Percentiles rank a stretch among this genome's conserved stretches.
Evolutionary conservation across 768 basidiomycete species (phyloP).

Genomic region (Tricholoma matsutake): DNA sequence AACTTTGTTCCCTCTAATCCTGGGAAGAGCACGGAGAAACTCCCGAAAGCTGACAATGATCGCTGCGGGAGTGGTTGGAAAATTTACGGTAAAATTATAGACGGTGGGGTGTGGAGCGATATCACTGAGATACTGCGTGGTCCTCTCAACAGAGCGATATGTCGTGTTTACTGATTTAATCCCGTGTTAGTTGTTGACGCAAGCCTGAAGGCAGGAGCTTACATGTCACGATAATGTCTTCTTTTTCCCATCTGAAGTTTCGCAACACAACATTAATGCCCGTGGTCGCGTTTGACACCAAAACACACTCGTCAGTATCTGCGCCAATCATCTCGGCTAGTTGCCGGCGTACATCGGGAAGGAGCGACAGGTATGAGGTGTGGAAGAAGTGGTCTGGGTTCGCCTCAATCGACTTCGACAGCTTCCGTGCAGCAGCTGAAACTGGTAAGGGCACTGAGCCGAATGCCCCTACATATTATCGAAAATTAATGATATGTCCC

Average conservation of each 20-base stretch:
- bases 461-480: constrained; percentile 38
- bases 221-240: constrained; percentile 62
- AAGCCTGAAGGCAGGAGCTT: neutral
- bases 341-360: constrained; percentile 36
- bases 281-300: constrained; percentile 53
- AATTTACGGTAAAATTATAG: constrained; percentile 47
- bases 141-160: constrained; percentile 52
- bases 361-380: constrained; percentile 23
- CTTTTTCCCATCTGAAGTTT: constrained; percentile 58
- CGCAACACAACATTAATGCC: constrained; percentile 58
- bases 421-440: constrained; percentile 32
- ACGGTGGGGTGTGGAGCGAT: constrained; percentile 48
- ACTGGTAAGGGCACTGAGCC: constrained; percentile 50
- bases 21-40: constrained; percentile 4
- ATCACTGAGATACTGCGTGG: constrained; percentile 54
- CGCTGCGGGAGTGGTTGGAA: constrained; percentile 52
- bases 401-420: constrained; percentile 37
- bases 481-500: constrained; percentile 14
- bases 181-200: neutral
- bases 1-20: constrained; percentile 11
- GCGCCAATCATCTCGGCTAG: constrained; percentile 49
- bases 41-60: constrained; percentile 33
- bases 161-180: constrained; percentile 12
- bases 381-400: constrained; percentile 50
- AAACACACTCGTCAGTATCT: constrained; percentile 42